Percentiles rank a stretch among this genome's conserved stretches.
Conservation (phyloP, 306 rosid species). For the Acacia confusa region DNA sequence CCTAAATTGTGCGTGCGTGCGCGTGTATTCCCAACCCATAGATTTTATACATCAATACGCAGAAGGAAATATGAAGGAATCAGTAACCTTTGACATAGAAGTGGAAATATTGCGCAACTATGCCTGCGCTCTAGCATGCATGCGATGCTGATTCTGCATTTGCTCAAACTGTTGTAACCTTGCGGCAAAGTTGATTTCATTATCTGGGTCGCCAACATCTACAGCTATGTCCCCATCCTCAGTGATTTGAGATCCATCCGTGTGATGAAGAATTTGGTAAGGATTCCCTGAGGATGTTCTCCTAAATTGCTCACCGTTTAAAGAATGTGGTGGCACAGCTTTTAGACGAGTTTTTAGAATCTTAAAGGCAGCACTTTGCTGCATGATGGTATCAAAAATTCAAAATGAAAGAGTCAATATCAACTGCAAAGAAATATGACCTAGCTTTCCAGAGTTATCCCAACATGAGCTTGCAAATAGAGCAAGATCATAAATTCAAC, state of each 20-base stretch:
- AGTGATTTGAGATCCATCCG: conserved; percentile 41
- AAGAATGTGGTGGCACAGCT: conserved; percentile 69
- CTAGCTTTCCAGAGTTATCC: neutral
- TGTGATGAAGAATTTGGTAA: conserved; percentile 45
- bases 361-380: conserved; percentile 98
- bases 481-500: conserved; percentile 25
- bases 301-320: conserved; percentile 57
- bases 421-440: conserved; percentile 3
- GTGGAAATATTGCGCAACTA: conserved; percentile 37
- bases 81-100: conserved; percentile 51
- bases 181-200: conserved; percentile 64
- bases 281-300: conserved; percentile 56
- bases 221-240: conserved; percentile 67
- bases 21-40: neutral
- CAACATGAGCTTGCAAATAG: conserved; percentile 5
- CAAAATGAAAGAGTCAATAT: conserved; percentile 29
- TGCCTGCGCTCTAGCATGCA: conserved; percentile 46
- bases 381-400: conserved; percentile 37
- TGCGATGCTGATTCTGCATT: conserved; percentile 71
- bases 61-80: conserved; percentile 6
- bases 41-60: conserved; percentile 5
- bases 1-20: neutral
- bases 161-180: conserved; percentile 79
- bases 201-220: conserved; percentile 46
- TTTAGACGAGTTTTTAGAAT: conserved; percentile 78